Evolutionary conservation across 441 rosid genomes (phyloP), one percentile per base, ranked within the genome.

Genomic region (Syzygium syzygioides): DNA sequence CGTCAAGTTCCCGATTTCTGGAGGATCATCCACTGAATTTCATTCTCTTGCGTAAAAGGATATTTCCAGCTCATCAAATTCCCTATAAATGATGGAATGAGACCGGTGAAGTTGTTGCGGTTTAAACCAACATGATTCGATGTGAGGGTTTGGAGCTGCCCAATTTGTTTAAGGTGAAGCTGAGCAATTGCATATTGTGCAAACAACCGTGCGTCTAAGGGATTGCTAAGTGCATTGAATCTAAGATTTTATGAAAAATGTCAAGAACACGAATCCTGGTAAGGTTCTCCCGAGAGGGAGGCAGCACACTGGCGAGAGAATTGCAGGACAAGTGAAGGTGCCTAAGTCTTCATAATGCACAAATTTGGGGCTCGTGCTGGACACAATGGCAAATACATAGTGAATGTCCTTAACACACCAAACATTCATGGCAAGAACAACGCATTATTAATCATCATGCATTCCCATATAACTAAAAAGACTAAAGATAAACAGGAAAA

Each of bases 41-140:
- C 26, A 0, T 59, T 59, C 25, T 9, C 62, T 57, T 2, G 6
- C 5, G n/a, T n/a, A 57, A 57, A 25, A 0, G 14, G 62, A 23
- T 57, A 2, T 4, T 6, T 57, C 62, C 10, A 57, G 62, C 14
- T 57, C 1, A 1, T 57, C n/a, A 10, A 2, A 25, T 0, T 57
- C 62, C 62, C 14, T 57, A 57, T 57, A 57, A 5, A 57, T 5
- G n/a, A 25, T 8, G 62, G n/a, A 57, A 57, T 57, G 62, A 2
- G 62, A 57, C 62, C 0, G 9, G 0, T 57, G n/a, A 57, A 57
- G n/a, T 9, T 3, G 60, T 57, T 57, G 60, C 9, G 9, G 9
- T 13, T 9, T 57, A 57, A 57, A 57, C 23, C n/a, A 57, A 57
- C 13, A 9, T 0, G 4, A 9, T 18, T 59, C 4, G n/a, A 59